These are phyloP conservation scores for Neofusicoccum ribis DNA, from an alignment of 2,329 filamentous ascomycete genomes.

Conservation along the genomic window DNA sequence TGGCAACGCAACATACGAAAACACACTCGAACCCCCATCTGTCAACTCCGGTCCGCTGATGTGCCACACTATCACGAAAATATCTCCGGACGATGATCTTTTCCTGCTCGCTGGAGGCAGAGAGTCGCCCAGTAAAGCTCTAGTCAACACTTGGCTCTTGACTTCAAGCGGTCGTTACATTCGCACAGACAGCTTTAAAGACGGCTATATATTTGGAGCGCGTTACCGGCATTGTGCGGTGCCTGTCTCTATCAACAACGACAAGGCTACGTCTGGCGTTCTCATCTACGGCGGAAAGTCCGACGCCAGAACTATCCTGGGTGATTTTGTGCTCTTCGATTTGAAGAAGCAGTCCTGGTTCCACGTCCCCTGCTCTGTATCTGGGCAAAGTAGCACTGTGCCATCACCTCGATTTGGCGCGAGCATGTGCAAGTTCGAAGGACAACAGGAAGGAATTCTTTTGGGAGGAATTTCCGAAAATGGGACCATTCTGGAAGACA, in stretches of 20 bases:
- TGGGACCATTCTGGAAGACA: constrained; percentile 62
- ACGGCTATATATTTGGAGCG: constrained; percentile 36
- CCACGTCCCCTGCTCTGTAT: constrained; percentile 19
- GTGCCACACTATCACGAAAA: constrained; percentile 71
- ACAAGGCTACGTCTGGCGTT: constrained; percentile 32
- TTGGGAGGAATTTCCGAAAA: constrained; percentile 69
- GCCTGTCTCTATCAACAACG: constrained; percentile 45
- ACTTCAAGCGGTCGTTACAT: background rate
- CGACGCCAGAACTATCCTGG: constrained; percentile 24
- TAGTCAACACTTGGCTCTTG: constrained; percentile 36
- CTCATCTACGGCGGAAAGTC: constrained; percentile 48
- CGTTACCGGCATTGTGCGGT: constrained; percentile 74
- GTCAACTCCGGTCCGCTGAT: constrained; percentile 46
- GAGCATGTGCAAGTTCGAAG: constrained; percentile 48
- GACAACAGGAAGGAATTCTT: constrained; percentile 58
- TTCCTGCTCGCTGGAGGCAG: constrained; percentile 75
- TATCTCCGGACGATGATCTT: constrained; percentile 55
- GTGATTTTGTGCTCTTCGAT: constrained; percentile 48
- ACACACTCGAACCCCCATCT: background rate
- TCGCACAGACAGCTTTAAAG: constrained; percentile 51
- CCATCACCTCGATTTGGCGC: constrained; percentile 59
- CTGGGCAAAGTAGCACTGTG: constrained; percentile 17
- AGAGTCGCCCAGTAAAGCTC: constrained; percentile 68
- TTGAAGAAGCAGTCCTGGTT: constrained; percentile 51
- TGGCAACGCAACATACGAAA: background rate